Evolutionary conservation across 1,139 yeast species (phyloP), one percentile per base, ranked within the genome.

Genomic region (Dujonia santamariae): DNA sequence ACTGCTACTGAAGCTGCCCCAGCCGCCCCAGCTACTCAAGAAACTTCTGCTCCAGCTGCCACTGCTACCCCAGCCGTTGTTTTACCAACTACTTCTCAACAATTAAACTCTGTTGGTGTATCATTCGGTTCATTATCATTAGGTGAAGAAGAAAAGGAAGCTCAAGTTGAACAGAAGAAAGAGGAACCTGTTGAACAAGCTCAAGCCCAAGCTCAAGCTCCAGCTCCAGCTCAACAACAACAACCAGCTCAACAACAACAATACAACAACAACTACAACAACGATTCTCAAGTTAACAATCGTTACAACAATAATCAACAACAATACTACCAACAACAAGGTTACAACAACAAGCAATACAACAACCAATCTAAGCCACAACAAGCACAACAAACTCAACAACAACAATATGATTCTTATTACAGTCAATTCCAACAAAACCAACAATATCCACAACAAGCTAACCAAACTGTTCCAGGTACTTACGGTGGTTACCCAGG

Each of bases 101-200:
- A 69, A 42, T 63, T 67, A 30, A 73, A 73, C 49, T 67, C 75
- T 39, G 79, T 78, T 34, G 86, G 85, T 45, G 83, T 81, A 37
- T 81, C 84, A 35, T 82, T 82, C 50, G 87, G 88, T 35, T 75
- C 84, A 13, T 67, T 79, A 56, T 63, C 77, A 26, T 62, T 74
- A 45, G 70, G 64, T 30, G 80, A 74, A 31, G 67, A 67, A 31
- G 72, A 66, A 31, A 44, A 41, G 27, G 54, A 55, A 33, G 39
- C 38, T 19, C 42, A 43, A 26, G 34, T 50, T 31, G 47, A 40
- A 26, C 37, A 31, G 23, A 41, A 42, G 37, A 42, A 37, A 20
- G 48, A 48, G 15, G 30, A 32, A 30, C 11, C 17, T 19, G 14
- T 15, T 8, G 37, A 26, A 14, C 40, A 25, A 26, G 39, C 30